phyloP scores from a whole-genome alignment of 495 filamentous ascomycete genomes.

The Penicillium samsonianum region DNA sequence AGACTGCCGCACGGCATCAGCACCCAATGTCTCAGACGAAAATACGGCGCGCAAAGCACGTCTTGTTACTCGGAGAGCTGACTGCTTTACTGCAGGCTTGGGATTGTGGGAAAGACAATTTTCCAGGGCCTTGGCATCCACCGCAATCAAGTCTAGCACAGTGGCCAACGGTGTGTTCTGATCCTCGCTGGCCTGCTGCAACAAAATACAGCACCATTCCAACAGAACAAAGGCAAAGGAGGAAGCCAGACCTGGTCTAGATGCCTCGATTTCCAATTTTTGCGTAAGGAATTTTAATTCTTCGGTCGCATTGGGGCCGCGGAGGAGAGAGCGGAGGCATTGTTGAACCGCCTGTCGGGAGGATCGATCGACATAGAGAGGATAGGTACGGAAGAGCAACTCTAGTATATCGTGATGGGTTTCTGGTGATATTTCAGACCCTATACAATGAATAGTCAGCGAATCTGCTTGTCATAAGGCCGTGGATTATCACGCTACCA shows the following conservation, averaged over 20 bases:
- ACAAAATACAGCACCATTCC: constrained; percentile 80
- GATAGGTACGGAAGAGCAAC: constrained; percentile 79
- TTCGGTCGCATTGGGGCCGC: constrained; percentile 48
- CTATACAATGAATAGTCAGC: constrained; percentile 24
- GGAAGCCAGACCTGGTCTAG: constrained; percentile 72
- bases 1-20: constrained; percentile 61
- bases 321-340: constrained; percentile 68
- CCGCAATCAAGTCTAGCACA: constrained; percentile 61
- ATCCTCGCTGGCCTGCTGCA: constrained; percentile 59
- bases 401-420: constrained; percentile 53
- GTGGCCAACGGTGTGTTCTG: constrained; percentile 61
- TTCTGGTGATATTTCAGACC: constrained; percentile 39
- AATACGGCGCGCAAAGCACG: constrained; percentile 73
- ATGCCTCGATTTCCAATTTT: constrained; percentile 60
- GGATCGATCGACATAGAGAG: constrained; percentile 79
- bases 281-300: constrained; percentile 61
- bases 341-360: constrained; percentile 79
- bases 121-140: constrained; percentile 70
- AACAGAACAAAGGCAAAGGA: constrained; percentile 84
- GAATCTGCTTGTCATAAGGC: neutral
- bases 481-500: constrained; percentile 30
- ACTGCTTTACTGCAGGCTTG: constrained; percentile 58
- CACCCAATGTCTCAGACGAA: constrained; percentile 53
- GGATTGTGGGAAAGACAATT: constrained; percentile 66
- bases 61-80: constrained; percentile 70